A percentile compares a stretch with the other conserved stretches of the same genome.
These are phyloP conservation scores for Candida mattraensis DNA, from an alignment of 805 yeast genomes.

Conservation along the genomic window DNA sequence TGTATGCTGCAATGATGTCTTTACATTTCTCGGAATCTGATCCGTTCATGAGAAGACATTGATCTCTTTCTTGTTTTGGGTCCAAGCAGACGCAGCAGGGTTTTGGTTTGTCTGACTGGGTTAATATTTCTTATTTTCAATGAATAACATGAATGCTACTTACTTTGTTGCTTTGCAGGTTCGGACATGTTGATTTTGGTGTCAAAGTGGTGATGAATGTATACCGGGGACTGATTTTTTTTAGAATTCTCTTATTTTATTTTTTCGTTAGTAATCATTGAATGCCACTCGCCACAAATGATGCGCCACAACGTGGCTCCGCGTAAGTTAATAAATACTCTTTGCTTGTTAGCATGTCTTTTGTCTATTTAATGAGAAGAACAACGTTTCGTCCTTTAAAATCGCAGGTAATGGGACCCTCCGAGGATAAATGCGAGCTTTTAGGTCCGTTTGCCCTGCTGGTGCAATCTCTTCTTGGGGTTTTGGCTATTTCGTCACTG, in stretches of 20 bases:
- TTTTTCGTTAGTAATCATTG: too few species aligned
- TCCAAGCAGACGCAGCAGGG: conserved; percentile 96
- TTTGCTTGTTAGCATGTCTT: too few species aligned
- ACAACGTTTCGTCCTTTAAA: not conserved
- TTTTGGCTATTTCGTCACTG: conserved; percentile 70
- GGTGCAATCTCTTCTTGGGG: conserved; percentile 75
- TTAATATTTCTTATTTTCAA: conserved; percentile 5
- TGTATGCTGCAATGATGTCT: conserved; percentile 68
- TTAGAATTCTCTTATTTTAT: too few species aligned
- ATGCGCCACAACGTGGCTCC: too few species aligned
- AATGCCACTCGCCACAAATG: too few species aligned
- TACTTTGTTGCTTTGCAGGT: conserved; percentile 24
- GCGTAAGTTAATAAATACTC: too few species aligned
- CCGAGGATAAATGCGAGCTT: conserved; percentile 52
- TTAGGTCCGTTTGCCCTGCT: conserved; percentile 84
- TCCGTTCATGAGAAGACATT: conserved; percentile 80
- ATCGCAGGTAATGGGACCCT: not conserved
- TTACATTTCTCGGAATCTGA: conserved; percentile 83
- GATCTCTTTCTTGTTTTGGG: conserved; percentile 63
- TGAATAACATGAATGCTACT: conserved; percentile 8
- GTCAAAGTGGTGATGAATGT: too few species aligned
- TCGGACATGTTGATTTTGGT: too few species aligned
- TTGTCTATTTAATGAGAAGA: too few species aligned
- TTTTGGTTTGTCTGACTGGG: conserved; percentile 65
- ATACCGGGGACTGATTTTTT: too few species aligned